These are phyloP conservation scores for Jamesozyma jinghongensis DNA, from an alignment of 805 yeast genomes.

Conservation along the genomic window DNA sequence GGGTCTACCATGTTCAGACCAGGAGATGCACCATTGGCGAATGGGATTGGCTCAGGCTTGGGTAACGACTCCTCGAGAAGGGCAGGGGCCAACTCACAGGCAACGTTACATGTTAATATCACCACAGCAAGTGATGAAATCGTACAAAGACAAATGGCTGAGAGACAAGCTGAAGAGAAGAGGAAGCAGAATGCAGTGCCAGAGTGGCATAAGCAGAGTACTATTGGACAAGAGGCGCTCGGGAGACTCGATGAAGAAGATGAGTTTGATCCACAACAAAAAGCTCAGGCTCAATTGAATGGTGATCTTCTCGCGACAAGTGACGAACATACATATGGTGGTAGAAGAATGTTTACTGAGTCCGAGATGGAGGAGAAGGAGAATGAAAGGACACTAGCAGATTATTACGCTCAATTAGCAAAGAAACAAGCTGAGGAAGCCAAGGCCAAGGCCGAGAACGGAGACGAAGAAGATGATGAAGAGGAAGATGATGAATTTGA, in stretches of 20 bases:
- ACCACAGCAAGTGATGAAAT: constrained; percentile 79
- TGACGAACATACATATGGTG: constrained; percentile 4
- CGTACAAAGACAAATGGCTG: constrained; percentile 53
- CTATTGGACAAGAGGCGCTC: constrained; percentile 63
- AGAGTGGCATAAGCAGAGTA: constrained; percentile 88
- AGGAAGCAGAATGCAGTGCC: constrained; percentile 91
- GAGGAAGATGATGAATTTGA: constrained; percentile 36
- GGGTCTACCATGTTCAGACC: constrained; percentile 37
- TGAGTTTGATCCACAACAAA: constrained; percentile 27
- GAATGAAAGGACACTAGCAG: constrained; percentile 63
- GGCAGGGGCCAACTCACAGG: constrained; percentile 59
- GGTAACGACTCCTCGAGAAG: constrained; percentile 36
- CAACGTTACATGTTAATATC: constrained; percentile 83
- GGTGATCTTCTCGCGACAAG: constrained; percentile 8
- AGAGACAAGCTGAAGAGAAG: constrained; percentile 58
- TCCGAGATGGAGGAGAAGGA: constrained; percentile 48
- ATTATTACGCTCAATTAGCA: constrained; percentile 69
- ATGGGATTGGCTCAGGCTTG: constrained; percentile 22
- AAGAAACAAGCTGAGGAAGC: constrained; percentile 55
- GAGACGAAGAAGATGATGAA: constrained; percentile 39
- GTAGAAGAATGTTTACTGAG: constrained; percentile 20
- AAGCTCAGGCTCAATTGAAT: constrained; percentile 16
- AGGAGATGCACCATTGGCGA: constrained; percentile 22
- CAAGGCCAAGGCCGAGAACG: constrained; percentile 41
- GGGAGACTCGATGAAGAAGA: constrained; percentile 50